Evolutionary conservation across 2,329 filamentous ascomycete genomes (phyloP).

Genomic region (Fusarium papillatum): DNA sequence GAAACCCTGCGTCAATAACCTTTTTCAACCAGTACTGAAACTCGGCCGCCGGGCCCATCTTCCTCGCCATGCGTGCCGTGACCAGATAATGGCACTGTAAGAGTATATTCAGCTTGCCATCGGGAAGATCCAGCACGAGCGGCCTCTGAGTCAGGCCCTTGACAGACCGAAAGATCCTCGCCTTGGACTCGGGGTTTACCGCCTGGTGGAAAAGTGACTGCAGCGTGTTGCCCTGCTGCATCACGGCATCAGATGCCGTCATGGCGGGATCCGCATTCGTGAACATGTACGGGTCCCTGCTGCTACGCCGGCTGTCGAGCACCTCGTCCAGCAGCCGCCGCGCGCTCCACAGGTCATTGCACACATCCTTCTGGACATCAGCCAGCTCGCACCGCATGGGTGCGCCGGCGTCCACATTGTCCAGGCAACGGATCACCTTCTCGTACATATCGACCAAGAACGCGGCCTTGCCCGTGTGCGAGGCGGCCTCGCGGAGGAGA

Average conservation of each 20-base stretch:
- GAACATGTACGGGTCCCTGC: not conserved
- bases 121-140: not conserved
- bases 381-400: not conserved
- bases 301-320: not conserved
- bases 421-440: not conserved
- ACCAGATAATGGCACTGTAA: not conserved
- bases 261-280: not conserved
- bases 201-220: not conserved
- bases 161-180: not conserved
- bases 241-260: not conserved
- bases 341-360: not conserved
- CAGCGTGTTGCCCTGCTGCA: not conserved
- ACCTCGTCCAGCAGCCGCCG: not conserved
- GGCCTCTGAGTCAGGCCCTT: not conserved
- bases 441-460: not conserved
- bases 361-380: not conserved
- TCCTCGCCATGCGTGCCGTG: not conserved
- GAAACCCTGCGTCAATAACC: not conserved
- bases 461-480: not conserved
- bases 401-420: not conserved
- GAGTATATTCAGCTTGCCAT: not conserved
- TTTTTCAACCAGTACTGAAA: not conserved
- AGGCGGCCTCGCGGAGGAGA: not conserved
- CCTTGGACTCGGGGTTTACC: not conserved
- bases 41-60: not conserved